Conservation (phyloP, 148 eudicot species). For the Cornus controversa region DNA sequence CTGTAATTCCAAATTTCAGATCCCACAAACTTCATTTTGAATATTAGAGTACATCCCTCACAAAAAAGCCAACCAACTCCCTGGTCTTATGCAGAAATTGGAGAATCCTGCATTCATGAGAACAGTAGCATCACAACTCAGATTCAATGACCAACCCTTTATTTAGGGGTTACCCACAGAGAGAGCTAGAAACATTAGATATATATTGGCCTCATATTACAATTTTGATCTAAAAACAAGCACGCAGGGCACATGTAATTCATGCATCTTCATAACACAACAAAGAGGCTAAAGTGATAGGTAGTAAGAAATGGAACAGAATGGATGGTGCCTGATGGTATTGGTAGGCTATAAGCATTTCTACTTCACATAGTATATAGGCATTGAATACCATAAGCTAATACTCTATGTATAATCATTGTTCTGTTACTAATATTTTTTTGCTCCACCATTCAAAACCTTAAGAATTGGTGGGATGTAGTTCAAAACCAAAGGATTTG, state of each 20-base stretch:
- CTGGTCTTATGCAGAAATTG: conserved; percentile 21
- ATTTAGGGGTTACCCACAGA: neutral
- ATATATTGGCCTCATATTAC: neutral
- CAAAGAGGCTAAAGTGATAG: neutral
- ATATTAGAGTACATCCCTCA: neutral
- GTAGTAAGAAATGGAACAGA: too few relatives aligned
- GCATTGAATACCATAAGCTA: too few relatives aligned
- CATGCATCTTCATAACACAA: neutral
- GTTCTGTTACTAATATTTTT: too few relatives aligned
- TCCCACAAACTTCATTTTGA: conserved; percentile 2
- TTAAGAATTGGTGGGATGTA: too few relatives aligned
- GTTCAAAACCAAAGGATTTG: too few relatives aligned
- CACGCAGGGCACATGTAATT: neutral
- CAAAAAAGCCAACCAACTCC: neutral
- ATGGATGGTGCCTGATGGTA: too few relatives aligned
- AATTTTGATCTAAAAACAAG: neutral
- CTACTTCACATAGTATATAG: too few relatives aligned
- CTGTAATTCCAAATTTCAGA: conserved; percentile 13
- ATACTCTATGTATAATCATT: too few relatives aligned
- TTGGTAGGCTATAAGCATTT: too few relatives aligned
- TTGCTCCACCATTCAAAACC: too few relatives aligned
- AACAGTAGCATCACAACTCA: neutral
- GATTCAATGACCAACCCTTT: too few relatives aligned
- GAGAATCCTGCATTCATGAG: conserved; percentile 25
- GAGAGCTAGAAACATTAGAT: neutral